Base-by-base conservation (phyloP, 2,329 filamentous ascomycete species). In the Fusarium ambrosium region DNA sequence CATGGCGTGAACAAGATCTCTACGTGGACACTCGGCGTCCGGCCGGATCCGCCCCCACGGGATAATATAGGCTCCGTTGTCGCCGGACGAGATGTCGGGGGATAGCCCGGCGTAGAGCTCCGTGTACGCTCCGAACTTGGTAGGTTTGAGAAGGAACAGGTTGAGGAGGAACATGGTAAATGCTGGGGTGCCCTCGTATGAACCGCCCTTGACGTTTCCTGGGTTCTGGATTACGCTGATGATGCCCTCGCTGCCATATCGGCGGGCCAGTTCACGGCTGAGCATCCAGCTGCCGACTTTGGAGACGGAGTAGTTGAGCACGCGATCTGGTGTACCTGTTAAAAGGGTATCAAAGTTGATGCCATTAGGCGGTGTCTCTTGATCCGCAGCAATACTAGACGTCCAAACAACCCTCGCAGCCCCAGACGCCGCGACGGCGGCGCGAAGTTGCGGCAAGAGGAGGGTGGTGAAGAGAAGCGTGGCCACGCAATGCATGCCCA, bases 61-160 rank as follows among this genome's bases (percentile, higher is more conserved):
- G 10, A 81, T 74, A 45, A 80, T 69, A 18, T 79, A 81, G 6
- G 70, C 58, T 8, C 80, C 81, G 48, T 78, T 79, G 1, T 82
- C 76, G 59, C 80, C 78, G 3, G 71, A 32, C 7, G 77, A 81
- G 7, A 86, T 76, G 3, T 85, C 82, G 1, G 81, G 78, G 1
- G 83, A 83, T 59, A 85, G 74, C 1, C 82, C 84, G 37, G 84
- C 82, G 60, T 77, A 86, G 2, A 86, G 66, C 73, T 84, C 83
- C 1, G 85, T 85, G 65, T 84, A 85, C 2, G 84, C 85, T 7
- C 84, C 85, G 34, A 79, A 73, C 4, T 68, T 73, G 2, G 82
- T 73, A 16, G 80, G 78, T 59, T 84, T 78, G 14, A 69, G 37
- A 4, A 81, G 68, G 5, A 82, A 37, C 9, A 70, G 68, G 5